Evolutionary conservation across 257 asterid species (phyloP), one percentile per base, ranked within the genome.

Genomic region (Solanum virginianum): DNA sequence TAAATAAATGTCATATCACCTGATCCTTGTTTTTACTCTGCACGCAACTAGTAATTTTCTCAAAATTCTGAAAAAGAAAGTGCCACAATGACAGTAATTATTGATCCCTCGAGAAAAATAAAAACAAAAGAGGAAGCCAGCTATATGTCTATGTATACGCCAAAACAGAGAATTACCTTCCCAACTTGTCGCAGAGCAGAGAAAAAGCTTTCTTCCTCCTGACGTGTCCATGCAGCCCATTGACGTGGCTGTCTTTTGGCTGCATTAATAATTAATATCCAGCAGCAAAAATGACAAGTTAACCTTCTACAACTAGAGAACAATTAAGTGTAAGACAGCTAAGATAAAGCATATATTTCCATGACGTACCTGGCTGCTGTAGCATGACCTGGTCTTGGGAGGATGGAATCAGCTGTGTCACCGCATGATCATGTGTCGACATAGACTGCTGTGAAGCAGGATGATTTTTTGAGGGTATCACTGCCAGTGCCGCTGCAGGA

Each of bases 211-310:
- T 97, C 99, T 89, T 97, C 99, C 90, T 97, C 99, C 83, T 95
- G 96, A 80, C 97, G 98, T 59, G 99, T 97, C 99, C 99, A 97
- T 87, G 99, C 99, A 89, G 99, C 99, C 99, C 99, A 97, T 89
- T 93, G 98, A 59, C 99, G 97, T 11, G 99, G 93, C 87, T 87
- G 97, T 86, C 86, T 95, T 90, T 94, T 95, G 43, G 86, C 99
- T 95, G 87, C 82, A 70, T 63, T 71, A 83, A 77, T 84, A 53
- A 84, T 77, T 43, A 88, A 51, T 32, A 82, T 81, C 83, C 83
- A 57, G 85, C 84, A 84, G 86, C 36, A 83, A 10, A 55, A 39
- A 84, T 56, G 20, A 14, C 55, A 60, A 81, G 70, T 22, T 82
- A 59, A 66, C 80, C 84, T 74, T 51, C 39, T 41, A 54, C 29